A percentile compares a stretch with the other conserved stretches of the same genome.
Evolutionary conservation across 495 filamentous ascomycete genomes (phyloP).

Genomic region (Aspergillus biplanus): DNA sequence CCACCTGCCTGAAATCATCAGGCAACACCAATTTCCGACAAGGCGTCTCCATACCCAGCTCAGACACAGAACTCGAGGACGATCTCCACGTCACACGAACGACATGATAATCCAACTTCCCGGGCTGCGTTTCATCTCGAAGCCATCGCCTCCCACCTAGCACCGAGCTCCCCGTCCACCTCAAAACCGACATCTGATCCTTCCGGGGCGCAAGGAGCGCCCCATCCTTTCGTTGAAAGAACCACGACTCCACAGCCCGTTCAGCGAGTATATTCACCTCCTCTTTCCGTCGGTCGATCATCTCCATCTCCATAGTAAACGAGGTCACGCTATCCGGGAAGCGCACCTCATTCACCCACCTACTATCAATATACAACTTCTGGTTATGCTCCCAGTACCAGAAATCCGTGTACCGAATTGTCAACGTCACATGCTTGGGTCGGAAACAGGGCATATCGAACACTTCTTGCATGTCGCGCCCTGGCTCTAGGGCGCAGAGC

Average conservation of each 20-base stretch:
- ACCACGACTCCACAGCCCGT: constrained; percentile 28
- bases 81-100: constrained; percentile 28
- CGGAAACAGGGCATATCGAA: constrained; percentile 23
- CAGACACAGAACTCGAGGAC: not conserved
- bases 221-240: constrained; percentile 31
- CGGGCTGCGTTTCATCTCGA: constrained; percentile 31
- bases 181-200: constrained; percentile 18
- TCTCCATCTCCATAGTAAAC: constrained; percentile 37
- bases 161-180: constrained; percentile 35
- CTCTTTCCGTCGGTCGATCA: constrained; percentile 26
- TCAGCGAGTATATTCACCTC: constrained; percentile 32
- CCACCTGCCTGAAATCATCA: not conserved
- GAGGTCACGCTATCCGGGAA: constrained; percentile 30
- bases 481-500: constrained; percentile 26
- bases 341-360: constrained; percentile 26
- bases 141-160: constrained; percentile 27
- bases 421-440: constrained; percentile 29
- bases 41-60: not conserved
- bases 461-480: constrained; percentile 19
- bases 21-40: constrained; percentile 1
- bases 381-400: constrained; percentile 32
- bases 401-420: constrained; percentile 38
- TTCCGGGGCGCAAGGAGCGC: constrained; percentile 17
- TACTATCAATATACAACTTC: constrained; percentile 24
- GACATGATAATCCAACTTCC: constrained; percentile 36